Conservation (phyloP, 208 protist genomes). For the Naegleria fowleri region DNA sequence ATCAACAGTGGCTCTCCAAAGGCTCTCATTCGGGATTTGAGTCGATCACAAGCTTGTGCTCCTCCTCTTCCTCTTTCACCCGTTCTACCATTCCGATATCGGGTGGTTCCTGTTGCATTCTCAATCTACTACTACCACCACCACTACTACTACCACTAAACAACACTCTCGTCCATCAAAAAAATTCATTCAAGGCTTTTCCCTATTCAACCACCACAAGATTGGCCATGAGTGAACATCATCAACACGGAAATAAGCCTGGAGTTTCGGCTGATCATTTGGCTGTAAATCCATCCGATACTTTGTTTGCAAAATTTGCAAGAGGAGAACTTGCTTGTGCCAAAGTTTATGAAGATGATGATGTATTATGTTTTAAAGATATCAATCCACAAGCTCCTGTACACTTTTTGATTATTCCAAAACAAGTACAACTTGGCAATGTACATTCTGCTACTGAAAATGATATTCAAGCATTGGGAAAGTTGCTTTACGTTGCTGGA, state of each 20-base stretch:
- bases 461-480: constrained; percentile 32
- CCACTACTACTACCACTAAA: no score
- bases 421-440: constrained; percentile 11
- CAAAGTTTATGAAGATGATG: constrained; percentile 40
- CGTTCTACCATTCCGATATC: no score
- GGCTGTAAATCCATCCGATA: constrained; percentile 25
- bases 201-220: no score
- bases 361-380: constrained; percentile 33
- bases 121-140: no score
- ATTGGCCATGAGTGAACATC: neutral
- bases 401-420: constrained; percentile 41
- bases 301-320: constrained; percentile 40
- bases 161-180: neutral
- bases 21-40: no score
- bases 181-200: neutral
- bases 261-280: neutral
- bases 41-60: no score
- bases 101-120: no score
- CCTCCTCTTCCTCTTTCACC: no score
- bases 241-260: neutral
- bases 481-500: constrained; percentile 28
- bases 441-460: constrained; percentile 19
- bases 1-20: no score
- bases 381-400: constrained; percentile 37
- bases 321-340: constrained; percentile 30